Evolutionary conservation across 371 early-diverging fungal genomes (phyloP).

Genomic region (Parasitella parasitica): DNA sequence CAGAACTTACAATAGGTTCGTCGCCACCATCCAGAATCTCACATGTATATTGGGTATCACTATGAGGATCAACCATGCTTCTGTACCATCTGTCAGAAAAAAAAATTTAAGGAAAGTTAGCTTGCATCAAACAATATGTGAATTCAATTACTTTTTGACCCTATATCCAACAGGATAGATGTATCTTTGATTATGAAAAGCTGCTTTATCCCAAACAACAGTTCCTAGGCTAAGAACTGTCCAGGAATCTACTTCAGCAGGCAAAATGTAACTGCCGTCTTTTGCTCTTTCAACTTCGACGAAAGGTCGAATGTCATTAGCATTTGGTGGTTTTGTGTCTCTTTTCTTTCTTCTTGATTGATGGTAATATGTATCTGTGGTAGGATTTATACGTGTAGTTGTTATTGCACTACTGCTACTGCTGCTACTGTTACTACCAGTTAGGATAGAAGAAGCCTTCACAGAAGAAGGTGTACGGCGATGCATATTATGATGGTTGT

Average conservation of each 20-base stretch:
- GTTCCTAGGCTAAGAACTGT: constrained; percentile 70
- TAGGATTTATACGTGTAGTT: background rate
- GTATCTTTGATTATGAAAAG: constrained; percentile 86
- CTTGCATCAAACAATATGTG: background rate
- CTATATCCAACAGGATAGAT: constrained; percentile 91
- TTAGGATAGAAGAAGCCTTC: background rate
- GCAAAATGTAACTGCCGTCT: constrained; percentile 69
- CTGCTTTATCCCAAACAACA: constrained; percentile 72
- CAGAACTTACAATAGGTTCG: constrained; percentile 53
- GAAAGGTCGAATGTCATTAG: constrained; percentile 36
- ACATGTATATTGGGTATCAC: constrained; percentile 69
- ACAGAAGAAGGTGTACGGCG: background rate
- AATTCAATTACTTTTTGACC: constrained; percentile 43
- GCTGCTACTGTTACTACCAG: background rate
- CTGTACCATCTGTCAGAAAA: constrained; percentile 63
- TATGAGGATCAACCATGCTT: constrained; percentile 70
- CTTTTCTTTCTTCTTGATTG: constrained; percentile 41
- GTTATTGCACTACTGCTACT: background rate
- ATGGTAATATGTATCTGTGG: constrained; percentile 35
- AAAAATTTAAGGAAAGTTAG: background rate
- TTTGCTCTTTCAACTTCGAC: constrained; percentile 59
- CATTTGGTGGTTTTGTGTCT: constrained; percentile 44
- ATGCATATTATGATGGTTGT: background rate
- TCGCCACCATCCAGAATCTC: constrained; percentile 80
- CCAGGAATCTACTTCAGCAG: constrained; percentile 76